phyloP scores from a whole-genome alignment of 2,329 filamentous ascomycete genomes.

The Dothiorella sarmentorum region DNA sequence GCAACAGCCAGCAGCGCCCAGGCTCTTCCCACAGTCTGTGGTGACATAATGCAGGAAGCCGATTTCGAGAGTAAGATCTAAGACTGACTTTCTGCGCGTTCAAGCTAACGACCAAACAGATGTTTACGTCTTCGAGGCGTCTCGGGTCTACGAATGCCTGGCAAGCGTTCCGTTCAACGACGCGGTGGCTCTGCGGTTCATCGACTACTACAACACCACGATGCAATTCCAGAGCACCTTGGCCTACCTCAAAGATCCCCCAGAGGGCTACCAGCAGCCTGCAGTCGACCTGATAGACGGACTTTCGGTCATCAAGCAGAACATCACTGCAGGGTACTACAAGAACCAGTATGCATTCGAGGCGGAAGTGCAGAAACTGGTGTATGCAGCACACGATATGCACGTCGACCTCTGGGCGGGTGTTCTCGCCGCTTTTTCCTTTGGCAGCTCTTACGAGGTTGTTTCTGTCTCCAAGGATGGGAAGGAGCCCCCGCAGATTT shows the following conservation, averaged over 20 bases:
- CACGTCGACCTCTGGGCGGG: slow-evolving; percentile 30
- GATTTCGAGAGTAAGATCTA: not conserved
- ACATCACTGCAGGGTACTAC: slow-evolving; percentile 29
- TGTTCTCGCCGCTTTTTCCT: slow-evolving; percentile 28
- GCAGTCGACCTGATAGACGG: slow-evolving; percentile 33
- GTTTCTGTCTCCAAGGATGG: slow-evolving; percentile 27
- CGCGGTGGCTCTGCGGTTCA: slow-evolving; percentile 42
- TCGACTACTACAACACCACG: slow-evolving; percentile 46
- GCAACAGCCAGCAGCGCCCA: not conserved
- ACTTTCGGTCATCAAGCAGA: slow-evolving; percentile 27
- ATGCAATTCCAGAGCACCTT: slow-evolving; percentile 46
- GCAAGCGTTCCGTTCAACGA: slow-evolving; percentile 45
- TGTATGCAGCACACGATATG: slow-evolving; percentile 31
- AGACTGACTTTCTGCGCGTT: too few relatives aligned
- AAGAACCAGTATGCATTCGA: slow-evolving; percentile 40
- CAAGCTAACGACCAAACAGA: not conserved
- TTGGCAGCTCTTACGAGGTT: slow-evolving; percentile 27
- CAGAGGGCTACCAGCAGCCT: slow-evolving; percentile 41
- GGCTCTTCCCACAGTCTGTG: not conserved
- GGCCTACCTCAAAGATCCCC: slow-evolving; percentile 41
- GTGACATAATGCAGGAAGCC: not conserved
- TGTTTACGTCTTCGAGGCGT: slow-evolving; percentile 21
- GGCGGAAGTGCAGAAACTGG: slow-evolving; percentile 33
- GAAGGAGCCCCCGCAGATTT: slow-evolving; percentile 29
- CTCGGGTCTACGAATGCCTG: slow-evolving; percentile 41